These are phyloP conservation scores for Ophiostoma himal-ulmi DNA, from an alignment of 2,329 filamentous ascomycete genomes.

Conservation along the genomic window DNA sequence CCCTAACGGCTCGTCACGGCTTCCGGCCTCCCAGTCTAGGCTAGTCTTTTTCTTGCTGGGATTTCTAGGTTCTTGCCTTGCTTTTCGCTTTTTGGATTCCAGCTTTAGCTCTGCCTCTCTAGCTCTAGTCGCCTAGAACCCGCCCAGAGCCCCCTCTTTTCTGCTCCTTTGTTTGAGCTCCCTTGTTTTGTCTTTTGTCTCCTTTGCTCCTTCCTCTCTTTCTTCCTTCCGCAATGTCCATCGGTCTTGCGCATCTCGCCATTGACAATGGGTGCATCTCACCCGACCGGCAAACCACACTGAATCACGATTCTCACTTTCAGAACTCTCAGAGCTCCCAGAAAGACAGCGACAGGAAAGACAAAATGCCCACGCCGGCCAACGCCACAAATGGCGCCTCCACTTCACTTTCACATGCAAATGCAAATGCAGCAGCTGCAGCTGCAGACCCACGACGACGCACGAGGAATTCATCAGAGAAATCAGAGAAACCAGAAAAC, in stretches of 20 bases:
- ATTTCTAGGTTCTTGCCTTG: not conserved
- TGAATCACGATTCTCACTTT: slow-evolving; percentile 10
- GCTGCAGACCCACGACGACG: slow-evolving; percentile 26
- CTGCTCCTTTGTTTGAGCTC: not conserved
- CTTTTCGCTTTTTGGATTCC: not conserved
- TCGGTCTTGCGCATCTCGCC: slow-evolving; percentile 17
- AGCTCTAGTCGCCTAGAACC: not conserved
- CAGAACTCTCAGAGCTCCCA: not conserved
- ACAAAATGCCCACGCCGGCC: not conserved
- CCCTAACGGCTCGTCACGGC: slow-evolving; percentile 5
- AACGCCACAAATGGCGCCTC: slow-evolving; percentile 15
- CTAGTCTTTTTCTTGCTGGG: too few relatives aligned
- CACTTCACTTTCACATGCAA: slow-evolving; percentile 20
- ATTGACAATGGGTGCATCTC: slow-evolving; percentile 22
- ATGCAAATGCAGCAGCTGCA: not conserved
- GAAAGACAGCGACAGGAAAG: not conserved
- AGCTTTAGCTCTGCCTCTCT: not conserved
- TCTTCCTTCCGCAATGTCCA: slow-evolving; percentile 9
- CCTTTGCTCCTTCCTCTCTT: not conserved
- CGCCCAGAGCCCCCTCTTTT: slow-evolving; percentile 9
- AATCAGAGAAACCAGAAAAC: too few relatives aligned
- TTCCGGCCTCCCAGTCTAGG: not conserved
- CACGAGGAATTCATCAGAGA: not conserved
- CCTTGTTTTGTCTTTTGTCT: not conserved
- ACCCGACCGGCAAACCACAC: slow-evolving; percentile 21